Evolutionary conservation across 1,284 basidiomycete species (phyloP), one percentile per base, ranked within the genome.

Genomic region (Trametes versicolor): DNA sequence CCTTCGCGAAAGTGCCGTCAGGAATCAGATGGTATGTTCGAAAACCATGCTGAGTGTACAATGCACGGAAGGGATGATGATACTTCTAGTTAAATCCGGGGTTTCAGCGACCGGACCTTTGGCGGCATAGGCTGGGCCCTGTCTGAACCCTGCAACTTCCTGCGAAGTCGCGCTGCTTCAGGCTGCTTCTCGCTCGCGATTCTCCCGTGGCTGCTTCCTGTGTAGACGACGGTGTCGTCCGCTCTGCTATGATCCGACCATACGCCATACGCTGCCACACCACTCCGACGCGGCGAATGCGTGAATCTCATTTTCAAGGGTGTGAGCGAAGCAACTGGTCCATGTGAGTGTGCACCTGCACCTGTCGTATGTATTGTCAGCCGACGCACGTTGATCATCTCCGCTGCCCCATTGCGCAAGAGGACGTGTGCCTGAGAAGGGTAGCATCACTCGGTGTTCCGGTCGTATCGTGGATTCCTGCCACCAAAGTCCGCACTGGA

Each of bases 321-420:
- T 48, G 45, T 43, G 41, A 43, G 19, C 17, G 41, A n/a, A 19
- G 41, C 3, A n/a, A 43, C 3, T 19, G 19, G 41, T 17, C 19
- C 41, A 43, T 43, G 41, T 43, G 41, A 43, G 41, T 17, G 19
- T 17, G 2, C 19, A 17, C 41, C 41, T 2, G 19, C 10, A 43
- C 41, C n/a, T 19, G 41, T 43, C 19, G 41, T 19, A 43, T 48
- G 45, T 25, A 21, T 51, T 6, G 25, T 36, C 15, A 19, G 10
- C 6, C 29, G 50, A 36, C 29, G 45, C 45, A 48, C 45, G 45
- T 48, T 48, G 21, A 21, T 48, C 45, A 48, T 48, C 21, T 48
- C 45, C 45, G 23, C 25, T 12, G 10, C 45, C 45, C 23, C 23
- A 27, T 48, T 48, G 45, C 45, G 45, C 45, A 25, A 48, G 6